Evolutionary conservation across 2,329 filamentous ascomycete genomes (phyloP), one percentile per base, ranked within the genome.

Genomic region (Pyricularia grisea): DNA sequence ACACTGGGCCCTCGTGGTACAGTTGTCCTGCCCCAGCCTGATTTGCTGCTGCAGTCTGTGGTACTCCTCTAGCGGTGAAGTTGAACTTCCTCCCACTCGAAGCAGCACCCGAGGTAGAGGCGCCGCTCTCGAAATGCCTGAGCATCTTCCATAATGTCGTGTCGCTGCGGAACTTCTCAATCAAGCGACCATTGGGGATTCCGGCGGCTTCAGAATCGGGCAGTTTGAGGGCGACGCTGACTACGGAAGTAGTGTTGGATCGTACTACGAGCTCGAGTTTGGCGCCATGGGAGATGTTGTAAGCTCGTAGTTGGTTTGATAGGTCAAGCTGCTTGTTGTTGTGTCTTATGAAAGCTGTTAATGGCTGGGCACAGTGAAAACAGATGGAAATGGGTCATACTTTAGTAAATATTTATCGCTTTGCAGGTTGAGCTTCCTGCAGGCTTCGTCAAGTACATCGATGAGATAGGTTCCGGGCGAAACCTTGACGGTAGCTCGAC

Each of bases 201-300:
- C 85, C 82, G 11, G 71, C 71, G 25, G 85, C 88, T 76, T 95
- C 91, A 27, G 89, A 87, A 50, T 89, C 85, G 3, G 93, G 92
- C 31, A 97, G 82, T 76, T 97, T 92, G 14, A 99, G 82, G n/a
- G 92, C 94, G 61, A 99, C 90, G 60, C 91, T 93, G 69, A 99
- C 90, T 66, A 91, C 90, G 1, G 92, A 90, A 0, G 94, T 91
- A 0, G 93, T 95, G 69, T 92, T 92, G 65, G 94, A 95, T 70
- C 91, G 89, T 76, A 92, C 89, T 27, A 97, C 90, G 67, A 99
- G 91, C 76, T 98, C 94, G 70, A 99, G 88, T 77, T 96, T 97
- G 70, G 95, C 94, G 71, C 95, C 95, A 55, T 92, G 87, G 14
- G 86, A 84, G 6, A 99, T 89, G 67, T 93, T 92, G 5, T 93